phyloP scores from a whole-genome alignment of 2,329 filamentous ascomycete species.

The Penicillium sp. region DNA sequence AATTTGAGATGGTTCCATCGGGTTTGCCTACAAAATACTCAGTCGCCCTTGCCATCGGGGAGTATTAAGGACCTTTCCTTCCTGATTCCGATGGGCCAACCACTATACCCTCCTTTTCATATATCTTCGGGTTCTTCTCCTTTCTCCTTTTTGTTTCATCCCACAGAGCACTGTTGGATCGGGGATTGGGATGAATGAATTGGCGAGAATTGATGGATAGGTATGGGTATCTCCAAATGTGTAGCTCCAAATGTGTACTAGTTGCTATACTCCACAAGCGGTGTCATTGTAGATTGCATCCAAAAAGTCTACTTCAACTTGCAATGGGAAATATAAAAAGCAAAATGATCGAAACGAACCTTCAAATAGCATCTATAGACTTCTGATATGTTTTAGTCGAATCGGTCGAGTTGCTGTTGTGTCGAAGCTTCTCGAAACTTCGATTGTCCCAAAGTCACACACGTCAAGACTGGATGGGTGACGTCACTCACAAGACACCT shows the following conservation, averaged over 20 bases:
- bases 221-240: background rate
- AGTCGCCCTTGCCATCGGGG: background rate
- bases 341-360: background rate
- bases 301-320: background rate
- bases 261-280: background rate
- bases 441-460: conserved; percentile 32
- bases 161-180: background rate
- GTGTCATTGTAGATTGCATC: background rate
- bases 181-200: background rate
- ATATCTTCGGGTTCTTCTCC: background rate
- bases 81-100: background rate
- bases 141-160: background rate
- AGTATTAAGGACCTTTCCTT: background rate
- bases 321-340: background rate
- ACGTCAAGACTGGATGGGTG: background rate
- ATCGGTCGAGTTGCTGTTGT: background rate
- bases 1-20: conserved; percentile 13
- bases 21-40: background rate
- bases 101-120: background rate
- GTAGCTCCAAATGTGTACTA: background rate
- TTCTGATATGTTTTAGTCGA: background rate
- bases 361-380: background rate
- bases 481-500: conserved; percentile 28
- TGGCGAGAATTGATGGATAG: too few species aligned
- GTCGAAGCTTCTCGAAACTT: conserved; percentile 42